Base-by-base conservation (phyloP, 306 rosid genomes). In the Vigna unguiculata region DNA sequence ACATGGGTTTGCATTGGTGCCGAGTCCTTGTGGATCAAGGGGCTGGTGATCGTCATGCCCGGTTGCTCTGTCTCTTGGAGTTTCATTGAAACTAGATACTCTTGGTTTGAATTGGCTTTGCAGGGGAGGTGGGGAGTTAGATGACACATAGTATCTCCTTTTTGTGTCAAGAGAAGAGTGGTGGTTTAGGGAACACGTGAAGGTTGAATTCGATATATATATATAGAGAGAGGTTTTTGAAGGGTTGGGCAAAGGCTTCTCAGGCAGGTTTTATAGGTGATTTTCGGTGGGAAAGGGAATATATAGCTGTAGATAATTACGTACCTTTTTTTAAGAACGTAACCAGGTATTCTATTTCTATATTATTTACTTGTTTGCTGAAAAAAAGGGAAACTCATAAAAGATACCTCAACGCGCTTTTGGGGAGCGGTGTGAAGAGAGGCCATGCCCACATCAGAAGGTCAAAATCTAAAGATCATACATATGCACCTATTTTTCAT, bases 221-320 rank as follows among this genome's bases (percentile, higher is more conserved):
- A 38, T 74, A 63, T 80, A 20, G 66, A 10, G 43, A 21, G 7
- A 32, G 46, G 20, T n/a, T n/a, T n/a, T n/a, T n/a, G n/a, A n/a
- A n/a, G 78, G 76, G 53, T 64, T 67, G 36, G 30, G 40, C 7
- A 17, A 62, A 54, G 28, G 22, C 71, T 22, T 53, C n/a, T 19
- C 7, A 47, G 49, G 22, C 40, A 67, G 80, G 64, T 60, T 85
- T 80, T 90, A 86, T 88, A 90, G 87, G 59, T 46, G 82, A 25
- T 25, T 24, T 58, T 58, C 38, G 38, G 63, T 57, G 63, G 36
- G 36, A 55, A 55, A 11, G 20, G 20, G 58, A 49, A 49, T 49
- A 17, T 49, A 19, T 49, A 4, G 21, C 4, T 19, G 9, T 17
- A 8, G 14, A 19, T 19, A 20, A 54, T 54, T 3, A 10, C 22